Percentiles rank a stretch among this genome's conserved stretches.
Evolutionary conservation across 139 green algal genomes (phyloP).

Genomic region (Mesotaenium endlicherianum): DNA sequence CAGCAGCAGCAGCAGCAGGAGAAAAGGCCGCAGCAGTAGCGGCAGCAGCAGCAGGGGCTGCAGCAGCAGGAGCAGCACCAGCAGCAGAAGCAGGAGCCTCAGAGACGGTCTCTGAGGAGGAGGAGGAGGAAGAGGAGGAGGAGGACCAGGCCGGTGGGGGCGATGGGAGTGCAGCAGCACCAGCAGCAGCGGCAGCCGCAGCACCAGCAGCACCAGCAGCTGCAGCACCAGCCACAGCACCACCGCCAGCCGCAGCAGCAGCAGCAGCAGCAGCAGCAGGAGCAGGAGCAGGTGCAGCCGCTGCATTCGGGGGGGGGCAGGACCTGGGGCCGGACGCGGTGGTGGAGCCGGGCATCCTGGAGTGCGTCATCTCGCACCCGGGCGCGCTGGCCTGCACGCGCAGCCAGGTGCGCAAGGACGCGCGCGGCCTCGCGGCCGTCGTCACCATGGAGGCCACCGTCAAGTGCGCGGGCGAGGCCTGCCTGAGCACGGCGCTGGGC

Average conservation of each 20-base stretch:
- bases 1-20: not conserved
- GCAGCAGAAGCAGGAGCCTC: not conserved
- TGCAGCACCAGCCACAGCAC: no score
- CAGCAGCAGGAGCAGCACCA: not conserved
- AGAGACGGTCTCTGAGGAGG: not conserved
- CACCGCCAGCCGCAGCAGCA: no score
- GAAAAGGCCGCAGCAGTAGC: not conserved
- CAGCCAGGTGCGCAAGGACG: conserved; percentile 40
- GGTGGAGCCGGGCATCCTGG: conserved; percentile 4
- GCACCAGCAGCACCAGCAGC: no score
- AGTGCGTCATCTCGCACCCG: conserved; percentile 36
- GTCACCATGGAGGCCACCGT: conserved; percentile 40
- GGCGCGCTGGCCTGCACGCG: conserved; percentile 37
- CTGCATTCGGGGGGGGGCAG: not conserved
- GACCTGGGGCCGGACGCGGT: conserved; percentile 12
- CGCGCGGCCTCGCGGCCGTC: not conserved
- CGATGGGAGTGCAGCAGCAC: not conserved
- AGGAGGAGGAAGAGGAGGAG: conserved; percentile 14
- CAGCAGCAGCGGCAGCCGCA: no score
- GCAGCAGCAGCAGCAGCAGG: not conserved
- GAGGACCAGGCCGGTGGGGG: no score
- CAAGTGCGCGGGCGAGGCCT: conserved; percentile 33
- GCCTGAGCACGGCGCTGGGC: conserved; percentile 12
- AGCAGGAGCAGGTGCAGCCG: not conserved
- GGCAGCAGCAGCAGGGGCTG: not conserved